These are phyloP conservation scores for Arthrobotrys conoides DNA, from an alignment of 2,329 filamentous ascomycete genomes.

Conservation along the genomic window DNA sequence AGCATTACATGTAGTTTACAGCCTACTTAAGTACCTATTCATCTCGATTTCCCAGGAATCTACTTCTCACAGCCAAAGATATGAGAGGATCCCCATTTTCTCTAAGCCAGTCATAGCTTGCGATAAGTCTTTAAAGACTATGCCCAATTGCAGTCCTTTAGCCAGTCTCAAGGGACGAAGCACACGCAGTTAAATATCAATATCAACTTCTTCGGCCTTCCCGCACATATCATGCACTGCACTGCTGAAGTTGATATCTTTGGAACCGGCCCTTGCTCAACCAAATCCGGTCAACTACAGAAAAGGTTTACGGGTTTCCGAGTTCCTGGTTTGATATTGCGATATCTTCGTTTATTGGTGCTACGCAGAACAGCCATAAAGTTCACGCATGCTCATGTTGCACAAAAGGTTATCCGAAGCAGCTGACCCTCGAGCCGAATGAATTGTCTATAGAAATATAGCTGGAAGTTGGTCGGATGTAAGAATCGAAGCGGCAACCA, in stretches of 20 bases:
- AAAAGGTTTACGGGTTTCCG: background rate
- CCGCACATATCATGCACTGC: background rate
- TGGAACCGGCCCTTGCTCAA: background rate
- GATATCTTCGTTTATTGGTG: slow-evolving; percentile 4
- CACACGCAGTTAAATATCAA: background rate
- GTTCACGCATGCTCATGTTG: background rate
- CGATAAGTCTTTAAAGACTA: background rate
- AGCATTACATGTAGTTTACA: too few species aligned
- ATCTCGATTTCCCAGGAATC: too few species aligned
- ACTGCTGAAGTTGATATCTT: background rate
- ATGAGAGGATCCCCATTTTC: background rate
- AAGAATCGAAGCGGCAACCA: background rate
- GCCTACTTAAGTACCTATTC: too few species aligned
- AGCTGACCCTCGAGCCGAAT: background rate
- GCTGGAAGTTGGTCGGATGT: background rate
- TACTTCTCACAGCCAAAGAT: too few species aligned
- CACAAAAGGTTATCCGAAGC: background rate
- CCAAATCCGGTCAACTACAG: background rate
- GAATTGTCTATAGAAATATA: background rate
- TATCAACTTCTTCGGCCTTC: background rate
- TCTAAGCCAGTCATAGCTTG: background rate
- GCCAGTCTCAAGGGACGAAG: background rate
- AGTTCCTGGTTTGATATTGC: slow-evolving; percentile 3
- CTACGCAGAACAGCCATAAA: background rate
- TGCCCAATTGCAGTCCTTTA: background rate